Base-by-base conservation (phyloP, 768 basidiomycete species). In the Lactarius akahatsu region DNA sequence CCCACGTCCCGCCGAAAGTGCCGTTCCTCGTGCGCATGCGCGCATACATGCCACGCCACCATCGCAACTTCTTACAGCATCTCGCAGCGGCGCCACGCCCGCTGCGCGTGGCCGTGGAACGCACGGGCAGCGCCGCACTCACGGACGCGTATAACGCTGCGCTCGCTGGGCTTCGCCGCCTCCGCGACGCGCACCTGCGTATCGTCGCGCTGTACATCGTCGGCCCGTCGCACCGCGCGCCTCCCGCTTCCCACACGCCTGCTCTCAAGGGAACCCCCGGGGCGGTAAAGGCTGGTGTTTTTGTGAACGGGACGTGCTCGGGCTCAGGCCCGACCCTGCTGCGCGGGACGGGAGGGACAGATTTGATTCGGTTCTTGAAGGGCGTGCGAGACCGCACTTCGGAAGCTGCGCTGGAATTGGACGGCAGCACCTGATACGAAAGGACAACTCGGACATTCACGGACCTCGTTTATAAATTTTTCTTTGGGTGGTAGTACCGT, bases 21-120 rank as follows among this genome's bases (percentile, higher is more conserved):
- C 63, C 74, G 0, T 86, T 86, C 78, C 78, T 88, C 67, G 73
- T 76, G 55, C 80, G 85, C 57, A 86, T 86, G 85, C 76, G 82
- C 65, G 70, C 75, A 26, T 87, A 88, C 77, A 87, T 87, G 86
- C 86, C 86, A 0, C 78, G 81, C 2, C 80, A 82, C 64, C 85
- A 86, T 73, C 83, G 86, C 26, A 76, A 80, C 16, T 87, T 87
- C 78, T 78, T 88, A 13, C 74, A 74, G 7, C 84, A 86, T 71
- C 80, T 88, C 41, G 71, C 76, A 7, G 73, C 75, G n/a, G 77
- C 74, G 64, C 81, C 80, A 15, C 82, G 83, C 4, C 80, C 83
- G 1, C 74, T 86, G 16, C 81, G 85, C n/a, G 69, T 69, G 3
- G 74, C 84, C 62, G 83, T 86, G 2, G 72, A 64, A 30, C 28